phyloP scores from a whole-genome alignment of 1,284 basidiomycete species.

The Microstroma glucosiphilum region DNA sequence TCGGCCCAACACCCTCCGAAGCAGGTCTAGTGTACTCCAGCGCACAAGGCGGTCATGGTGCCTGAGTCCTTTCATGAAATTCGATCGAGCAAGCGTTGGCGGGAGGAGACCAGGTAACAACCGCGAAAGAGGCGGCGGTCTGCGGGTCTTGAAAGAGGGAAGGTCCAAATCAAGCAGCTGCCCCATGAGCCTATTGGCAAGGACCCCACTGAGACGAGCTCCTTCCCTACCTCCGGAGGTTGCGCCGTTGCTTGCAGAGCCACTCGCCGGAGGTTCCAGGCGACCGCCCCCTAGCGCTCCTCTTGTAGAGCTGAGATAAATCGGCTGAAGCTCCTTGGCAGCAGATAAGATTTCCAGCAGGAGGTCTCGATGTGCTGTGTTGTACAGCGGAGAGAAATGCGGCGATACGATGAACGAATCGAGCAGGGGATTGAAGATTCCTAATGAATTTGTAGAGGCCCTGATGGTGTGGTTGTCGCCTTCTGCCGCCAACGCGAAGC shows the following conservation, averaged over 20 bases:
- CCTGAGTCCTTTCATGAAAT: neutral
- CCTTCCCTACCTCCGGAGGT: neutral
- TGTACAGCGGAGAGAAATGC: conserved; percentile 5
- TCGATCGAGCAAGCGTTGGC: neutral
- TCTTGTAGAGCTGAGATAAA: neutral
- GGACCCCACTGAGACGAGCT: neutral
- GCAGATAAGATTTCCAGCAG: neutral
- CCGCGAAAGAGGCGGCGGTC: neutral
- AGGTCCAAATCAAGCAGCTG: neutral
- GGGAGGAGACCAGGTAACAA: neutral
- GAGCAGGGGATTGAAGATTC: conserved; percentile 2
- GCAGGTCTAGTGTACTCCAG: neutral
- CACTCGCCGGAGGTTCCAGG: neutral
- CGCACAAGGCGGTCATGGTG: conserved; percentile 1
- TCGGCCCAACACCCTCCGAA: neutral
- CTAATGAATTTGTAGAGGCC: neutral
- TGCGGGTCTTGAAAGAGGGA: neutral
- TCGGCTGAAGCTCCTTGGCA: neutral
- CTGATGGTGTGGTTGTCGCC: too few relatives aligned
- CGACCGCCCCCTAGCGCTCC: neutral
- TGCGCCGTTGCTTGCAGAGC: neutral
- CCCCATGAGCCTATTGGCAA: neutral
- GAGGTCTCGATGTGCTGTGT: neutral
- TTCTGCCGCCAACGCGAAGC: too few relatives aligned
- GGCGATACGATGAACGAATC: neutral